Base-by-base conservation (phyloP, 768 basidiomycete species). In the Tylopilus felleus region DNA sequence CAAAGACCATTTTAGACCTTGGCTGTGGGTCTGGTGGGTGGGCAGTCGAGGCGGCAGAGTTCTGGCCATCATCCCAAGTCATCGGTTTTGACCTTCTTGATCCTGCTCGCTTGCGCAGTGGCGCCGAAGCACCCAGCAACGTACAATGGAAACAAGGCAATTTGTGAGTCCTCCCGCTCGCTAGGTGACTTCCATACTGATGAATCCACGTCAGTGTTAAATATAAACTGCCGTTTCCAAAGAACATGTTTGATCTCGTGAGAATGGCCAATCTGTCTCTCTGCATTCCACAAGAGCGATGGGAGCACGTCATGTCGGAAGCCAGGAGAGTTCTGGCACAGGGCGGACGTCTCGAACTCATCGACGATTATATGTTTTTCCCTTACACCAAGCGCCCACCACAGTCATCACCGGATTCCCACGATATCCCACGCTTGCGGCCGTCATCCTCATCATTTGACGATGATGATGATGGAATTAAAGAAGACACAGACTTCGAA, bases 1-100 rank as follows among this genome's bases (percentile, higher is more conserved):
- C 88, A 1, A 64, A 69, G 1, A 71, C 73, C 13, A 83, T 86
- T 22, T 77, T 93, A 8, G 90, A 92, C 62, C 69, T 93, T 13
- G 90, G 90, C 3, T 91, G 88, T 65, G 90, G 90, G 12, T 60
- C 78, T 44, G 88, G 89, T 0, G 64, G 78, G 45, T 93, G 90
- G 90, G 74, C 84, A 6, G 54, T 81, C 0, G 74, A 83, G 45
- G 84, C 88, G 5, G 81, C 86, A 4, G 72, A 65, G 21, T 62
- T 69, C n/a, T 93, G 90, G 90, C 79, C 75, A 21, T 62, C 70
- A 6, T 77, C 83, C 19, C 73, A 75, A 10, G 76, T 91, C 47
- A 81, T 79, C 8, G 89, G 85, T 3, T 74, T 90, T 29, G 88
- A 91, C 65, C 67, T 90, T 22, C 75, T 89, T 2, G 67, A 73